phyloP scores from a whole-genome alignment of 1,284 basidiomycete genomes.

The Amylostereum areolatum region DNA sequence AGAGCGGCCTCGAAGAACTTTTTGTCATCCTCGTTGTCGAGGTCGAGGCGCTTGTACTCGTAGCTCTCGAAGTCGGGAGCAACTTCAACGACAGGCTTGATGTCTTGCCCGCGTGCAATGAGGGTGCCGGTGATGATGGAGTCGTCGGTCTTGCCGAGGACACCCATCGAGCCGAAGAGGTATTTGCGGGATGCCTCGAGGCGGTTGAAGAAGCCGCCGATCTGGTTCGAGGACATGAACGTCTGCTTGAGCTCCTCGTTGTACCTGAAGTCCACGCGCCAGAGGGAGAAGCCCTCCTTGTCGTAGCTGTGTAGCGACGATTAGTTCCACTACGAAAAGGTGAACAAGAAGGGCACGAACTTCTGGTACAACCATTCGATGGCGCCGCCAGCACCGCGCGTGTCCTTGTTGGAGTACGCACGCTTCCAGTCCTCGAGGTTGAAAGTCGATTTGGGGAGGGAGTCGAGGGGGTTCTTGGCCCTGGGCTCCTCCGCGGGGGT shows the following conservation, averaged over 20 bases:
- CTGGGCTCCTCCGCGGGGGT: slow-evolving; percentile 63
- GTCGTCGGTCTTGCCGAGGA: slow-evolving; percentile 79
- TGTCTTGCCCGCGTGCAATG: slow-evolving; percentile 75
- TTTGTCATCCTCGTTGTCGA: slow-evolving; percentile 69
- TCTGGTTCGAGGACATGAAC: slow-evolving; percentile 91
- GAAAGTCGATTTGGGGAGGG: slow-evolving; percentile 86
- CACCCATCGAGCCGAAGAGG: slow-evolving; percentile 90
- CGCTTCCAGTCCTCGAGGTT: slow-evolving; percentile 99
- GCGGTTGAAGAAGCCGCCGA: slow-evolving; percentile 95
- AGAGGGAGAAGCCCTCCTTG: slow-evolving; percentile 86
- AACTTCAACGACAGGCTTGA: slow-evolving; percentile 66
- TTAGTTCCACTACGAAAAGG: slow-evolving; percentile 13
- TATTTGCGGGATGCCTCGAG: slow-evolving; percentile 94
- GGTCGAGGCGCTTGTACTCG: slow-evolving; percentile 67
- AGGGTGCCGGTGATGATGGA: slow-evolving; percentile 76
- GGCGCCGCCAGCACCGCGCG: slow-evolving; percentile 68
- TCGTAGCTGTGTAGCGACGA: slow-evolving; percentile 61
- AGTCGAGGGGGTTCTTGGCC: slow-evolving; percentile 91
- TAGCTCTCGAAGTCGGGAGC: slow-evolving; percentile 96
- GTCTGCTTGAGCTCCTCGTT: slow-evolving; percentile 88
- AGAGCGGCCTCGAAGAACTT: slow-evolving; percentile 85
- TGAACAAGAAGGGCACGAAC: slow-evolving; percentile 34
- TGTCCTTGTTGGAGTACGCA: slow-evolving; percentile 96
- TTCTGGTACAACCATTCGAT: slow-evolving; percentile 90
- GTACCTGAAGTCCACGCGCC: slow-evolving; percentile 96